These are phyloP conservation scores for Claviceps cyperi DNA, from an alignment of 2,329 filamentous ascomycete species.

Conservation along the genomic window DNA sequence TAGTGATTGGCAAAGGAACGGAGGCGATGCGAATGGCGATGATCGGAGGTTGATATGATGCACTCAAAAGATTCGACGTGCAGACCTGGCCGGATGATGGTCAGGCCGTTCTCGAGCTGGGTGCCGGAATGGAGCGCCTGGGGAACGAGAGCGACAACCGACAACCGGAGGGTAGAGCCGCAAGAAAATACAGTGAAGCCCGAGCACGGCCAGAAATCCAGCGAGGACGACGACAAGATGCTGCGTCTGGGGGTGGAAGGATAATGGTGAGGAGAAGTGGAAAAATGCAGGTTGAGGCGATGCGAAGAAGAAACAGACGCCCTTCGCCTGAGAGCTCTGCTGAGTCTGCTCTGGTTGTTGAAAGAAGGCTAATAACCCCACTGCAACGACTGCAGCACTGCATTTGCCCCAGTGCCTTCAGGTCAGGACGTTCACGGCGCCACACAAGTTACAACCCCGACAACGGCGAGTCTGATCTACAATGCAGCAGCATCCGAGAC, in stretches of 20 bases:
- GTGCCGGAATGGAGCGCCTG: background rate
- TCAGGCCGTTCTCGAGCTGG: background rate
- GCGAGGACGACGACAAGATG: constrained; percentile 1
- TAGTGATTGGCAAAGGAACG: background rate
- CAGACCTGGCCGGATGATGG: constrained; percentile 1
- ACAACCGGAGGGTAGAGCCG: background rate
- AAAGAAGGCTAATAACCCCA: too few relatives aligned
- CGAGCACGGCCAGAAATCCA: background rate
- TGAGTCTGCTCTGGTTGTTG: background rate
- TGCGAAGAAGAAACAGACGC: background rate
- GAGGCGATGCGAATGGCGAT: background rate
- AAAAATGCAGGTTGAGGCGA: constrained; percentile 2
- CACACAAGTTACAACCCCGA: too few relatives aligned
- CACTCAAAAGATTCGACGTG: background rate
- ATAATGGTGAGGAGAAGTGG: background rate
- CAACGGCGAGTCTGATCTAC: too few relatives aligned
- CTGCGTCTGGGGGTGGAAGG: background rate
- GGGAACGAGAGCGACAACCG: background rate
- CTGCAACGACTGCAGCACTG: too few relatives aligned
- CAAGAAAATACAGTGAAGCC: background rate
- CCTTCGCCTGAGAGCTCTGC: background rate
- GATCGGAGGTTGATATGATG: background rate
- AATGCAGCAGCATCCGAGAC: too few relatives aligned
- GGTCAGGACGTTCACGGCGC: too few relatives aligned
- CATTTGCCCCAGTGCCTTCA: too few relatives aligned